Base-by-base conservation (phyloP, 768 basidiomycete species). In the Suillus weaverae region DNA sequence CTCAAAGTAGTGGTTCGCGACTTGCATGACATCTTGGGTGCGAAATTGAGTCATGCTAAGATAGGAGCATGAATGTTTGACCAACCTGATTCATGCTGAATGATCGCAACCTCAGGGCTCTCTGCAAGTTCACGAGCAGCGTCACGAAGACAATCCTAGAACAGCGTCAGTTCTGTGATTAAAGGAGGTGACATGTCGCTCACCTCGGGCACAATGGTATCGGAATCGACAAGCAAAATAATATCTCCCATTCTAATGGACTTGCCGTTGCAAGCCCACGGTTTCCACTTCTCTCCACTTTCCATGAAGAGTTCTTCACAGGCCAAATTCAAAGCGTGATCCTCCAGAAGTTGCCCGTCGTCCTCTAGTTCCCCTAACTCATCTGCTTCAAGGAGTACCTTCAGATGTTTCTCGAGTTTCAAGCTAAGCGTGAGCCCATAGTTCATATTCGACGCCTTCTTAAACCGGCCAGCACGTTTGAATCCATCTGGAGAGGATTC, bases 401-500 rank as follows among this genome's bases (percentile, higher is more conserved):
- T 76, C 70, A 84, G 78, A 55, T 81, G 74, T 64, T 81, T 80
- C 71, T 86, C 85, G 67, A 86, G 74, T 61, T 81, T 81, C 38
- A 86, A 76, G 13, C 81, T 83, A 10, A 86, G 74, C 13, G 78
- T 77, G 26, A 82, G 76, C 7, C 85, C 91, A 70, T 88, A 92
- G 74, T 94, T 95, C 88, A 95, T 88, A 75, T 95, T 95, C 44
- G 86, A 87, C 4, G 92, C 91, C 77, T 95, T 95, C 81, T 95
- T 95, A 84, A 95, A 95, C 22, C 92, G 83, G 8, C 93, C 92
- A 1, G 89, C 83, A 46, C 87, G 81, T 76, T 85, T 78, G 84
- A 89, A 76, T 63, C 84, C 84, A 66, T 82, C 80, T 9, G 78
- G 72, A 22, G 73, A 63, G 60, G 74, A 69, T 65, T 85, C 84